Percentiles rank a stretch among this genome's conserved stretches.
Conservation (phyloP, 2,329 filamentous ascomycete genomes). For the Fusarium gaditjirri region DNA sequence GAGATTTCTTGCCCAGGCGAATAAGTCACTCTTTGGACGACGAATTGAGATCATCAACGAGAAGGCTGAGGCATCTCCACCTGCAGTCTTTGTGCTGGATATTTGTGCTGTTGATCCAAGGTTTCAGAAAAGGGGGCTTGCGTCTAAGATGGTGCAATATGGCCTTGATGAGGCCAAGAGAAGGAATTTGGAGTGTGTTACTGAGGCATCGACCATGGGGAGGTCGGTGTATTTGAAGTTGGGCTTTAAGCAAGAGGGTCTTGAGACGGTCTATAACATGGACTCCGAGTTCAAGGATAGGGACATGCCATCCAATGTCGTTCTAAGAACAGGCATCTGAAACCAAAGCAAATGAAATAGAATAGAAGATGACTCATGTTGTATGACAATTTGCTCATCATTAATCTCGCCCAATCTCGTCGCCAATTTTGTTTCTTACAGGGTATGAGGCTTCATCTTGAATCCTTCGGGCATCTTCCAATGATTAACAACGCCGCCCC, state of each 20-base stretch:
- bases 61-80: slow-evolving; percentile 51
- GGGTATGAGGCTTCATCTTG: slow-evolving; percentile 42
- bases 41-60: slow-evolving; percentile 56
- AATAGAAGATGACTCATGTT: background rate
- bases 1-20: slow-evolving; percentile 58
- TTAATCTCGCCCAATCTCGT: background rate
- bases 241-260: slow-evolving; percentile 56
- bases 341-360: background rate
- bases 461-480: slow-evolving; percentile 60
- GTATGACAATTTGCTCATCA: background rate
- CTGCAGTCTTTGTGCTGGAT: slow-evolving; percentile 62
- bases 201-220: slow-evolving; percentile 62
- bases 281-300: slow-evolving; percentile 55
- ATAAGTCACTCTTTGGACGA: slow-evolving; percentile 55
- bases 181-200: slow-evolving; percentile 55
- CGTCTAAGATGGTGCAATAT: slow-evolving; percentile 58
- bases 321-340: slow-evolving; percentile 54
- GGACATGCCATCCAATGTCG: slow-evolving; percentile 56
- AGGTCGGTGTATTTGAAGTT: slow-evolving; percentile 57
- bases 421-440: slow-evolving; percentile 17
- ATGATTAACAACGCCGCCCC: slow-evolving; percentile 74
- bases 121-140: slow-evolving; percentile 63
- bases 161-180: slow-evolving; percentile 56
- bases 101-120: slow-evolving; percentile 63
- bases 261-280: slow-evolving; percentile 55